Base-by-base conservation (phyloP, 2,329 filamentous ascomycete species). In the Clonostachys solani region DNA sequence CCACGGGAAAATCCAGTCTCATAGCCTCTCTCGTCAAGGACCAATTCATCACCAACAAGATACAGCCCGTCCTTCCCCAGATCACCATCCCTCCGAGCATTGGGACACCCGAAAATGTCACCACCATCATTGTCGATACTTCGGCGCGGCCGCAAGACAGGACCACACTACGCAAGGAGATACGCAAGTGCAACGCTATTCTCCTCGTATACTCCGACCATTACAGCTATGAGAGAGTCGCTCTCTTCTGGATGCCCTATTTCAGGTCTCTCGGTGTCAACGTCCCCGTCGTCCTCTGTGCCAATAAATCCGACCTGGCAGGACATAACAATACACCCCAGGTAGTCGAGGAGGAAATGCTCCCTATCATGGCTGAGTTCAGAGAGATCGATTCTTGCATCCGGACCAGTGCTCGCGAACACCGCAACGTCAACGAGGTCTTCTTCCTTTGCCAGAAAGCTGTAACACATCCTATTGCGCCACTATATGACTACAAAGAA, bases 361-460 rank as follows among this genome's bases (percentile, higher is more conserved):
- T 97, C 33, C 94, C 94, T 1, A 86, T 99, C 54, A 96, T 99
- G 94, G 86, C 89, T 51, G 94, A 99, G 69, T 99, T 97, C 70
- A 92, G 96, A 62, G 94, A 97, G 67, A 96, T 99, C 53, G 94
- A 99, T 64, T 96, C 92, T 1, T 99, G 94, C 68, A 97, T 99
- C 62, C 82, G 94, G 47, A 91, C 92, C 9, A 97, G 92, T 66
- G 91, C 92, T 17, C 83, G 89, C 57, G 89, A 96, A 59, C 90
- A 96, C 61, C 84, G 87, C 57, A 96, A 96, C 66, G 89, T 96
- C 63, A 95, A 96, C 64, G 92, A 92, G 66, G 90, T 92, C 50
- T 97, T 99, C 71, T 97, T 96, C 60, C 83, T 99, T 13, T 99
- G 94, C 65, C 94, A 99, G 66, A 97, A 97, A 63, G 94, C 94